Percentiles rank a stretch among this genome's conserved stretches.
Conservation (phyloP, 805 yeast genomes). For the Candida manassasensis region DNA sequence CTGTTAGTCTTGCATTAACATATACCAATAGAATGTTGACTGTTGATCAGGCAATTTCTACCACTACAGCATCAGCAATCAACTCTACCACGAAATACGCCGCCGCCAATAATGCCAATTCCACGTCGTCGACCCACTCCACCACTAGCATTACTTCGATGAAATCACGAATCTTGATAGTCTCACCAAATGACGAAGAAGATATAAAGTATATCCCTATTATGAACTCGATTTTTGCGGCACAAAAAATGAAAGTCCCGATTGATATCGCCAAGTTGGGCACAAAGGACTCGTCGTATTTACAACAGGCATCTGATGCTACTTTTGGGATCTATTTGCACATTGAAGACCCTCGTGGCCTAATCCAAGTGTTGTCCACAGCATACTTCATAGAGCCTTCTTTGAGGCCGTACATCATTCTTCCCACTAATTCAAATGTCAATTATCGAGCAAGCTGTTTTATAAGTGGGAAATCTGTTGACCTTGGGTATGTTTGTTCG, state of each 20-base stretch:
- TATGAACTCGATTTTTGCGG: conserved; percentile 94
- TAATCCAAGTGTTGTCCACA: conserved; percentile 75
- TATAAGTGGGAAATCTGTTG: conserved; percentile 83
- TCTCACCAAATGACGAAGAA: conserved; percentile 71
- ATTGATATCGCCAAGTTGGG: conserved; percentile 87
- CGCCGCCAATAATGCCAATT: conserved; percentile 9
- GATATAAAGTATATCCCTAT: conserved; percentile 83
- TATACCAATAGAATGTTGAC: conserved; percentile 66
- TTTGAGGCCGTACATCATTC: conserved; percentile 65
- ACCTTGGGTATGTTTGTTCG: conserved; percentile 90
- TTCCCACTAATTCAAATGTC: conserved; percentile 80
- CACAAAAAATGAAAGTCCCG: conserved; percentile 86
- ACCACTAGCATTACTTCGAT: conserved; percentile 21
- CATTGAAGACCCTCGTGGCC: conserved; percentile 64
- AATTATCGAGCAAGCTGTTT: conserved; percentile 95
- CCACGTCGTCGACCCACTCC: conserved; percentile 12
- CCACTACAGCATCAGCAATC: conserved; percentile 42
- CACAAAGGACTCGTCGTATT: conserved; percentile 59
- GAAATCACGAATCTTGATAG: conserved; percentile 41
- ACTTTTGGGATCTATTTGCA: conserved; percentile 84
- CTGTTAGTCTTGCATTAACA: conserved; percentile 76
- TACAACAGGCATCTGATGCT: conserved; percentile 95
- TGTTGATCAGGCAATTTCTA: conserved; percentile 41
- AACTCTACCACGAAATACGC: conserved; percentile 30
- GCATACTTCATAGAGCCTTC: conserved; percentile 87